Percentiles rank a stretch among this genome's conserved stretches.
Evolutionary conservation across 306 rosid genomes (phyloP).

Genomic region (Mucuna pruriens): DNA sequence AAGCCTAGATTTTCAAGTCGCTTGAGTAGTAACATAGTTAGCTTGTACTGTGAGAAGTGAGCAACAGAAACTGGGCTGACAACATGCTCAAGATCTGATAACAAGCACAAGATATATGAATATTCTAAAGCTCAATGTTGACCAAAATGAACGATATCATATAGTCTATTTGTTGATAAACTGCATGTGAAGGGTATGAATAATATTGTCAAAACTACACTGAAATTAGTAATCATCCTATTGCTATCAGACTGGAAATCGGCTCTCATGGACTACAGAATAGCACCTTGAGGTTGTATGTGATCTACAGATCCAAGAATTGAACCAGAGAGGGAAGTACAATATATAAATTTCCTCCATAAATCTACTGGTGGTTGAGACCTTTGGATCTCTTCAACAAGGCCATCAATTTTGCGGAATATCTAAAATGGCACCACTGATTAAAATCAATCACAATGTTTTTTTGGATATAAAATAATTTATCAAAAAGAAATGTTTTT

Average conservation of each 20-base stretch:
- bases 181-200: constrained; percentile 25
- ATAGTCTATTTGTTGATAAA: background rate
- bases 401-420: constrained; percentile 85
- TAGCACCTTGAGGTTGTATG: constrained; percentile 91
- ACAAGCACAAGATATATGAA: constrained; percentile 44
- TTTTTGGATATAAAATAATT: constrained; percentile 20
- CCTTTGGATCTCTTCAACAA: constrained; percentile 86
- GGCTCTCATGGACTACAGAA: constrained; percentile 25
- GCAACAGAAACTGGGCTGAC: constrained; percentile 91
- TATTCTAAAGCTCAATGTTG: constrained; percentile 35
- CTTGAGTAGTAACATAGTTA: constrained; percentile 64
- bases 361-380: constrained; percentile 90
- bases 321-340: constrained; percentile 88
- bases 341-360: constrained; percentile 94
- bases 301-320: constrained; percentile 94
- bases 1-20: constrained; percentile 70
- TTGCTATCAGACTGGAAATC: constrained; percentile 18
- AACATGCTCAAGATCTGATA: constrained; percentile 78
- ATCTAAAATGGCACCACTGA: constrained; percentile 57
- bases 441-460: constrained; percentile 36
- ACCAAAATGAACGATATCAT: constrained; percentile 30
- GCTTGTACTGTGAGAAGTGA: constrained; percentile 91
- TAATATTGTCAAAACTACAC: constrained; percentile 27
- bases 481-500: constrained; percentile 34
- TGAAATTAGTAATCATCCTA: constrained; percentile 30